phyloP scores from a whole-genome alignment of 306 rosid genomes.

The Prunus mume region DNA sequence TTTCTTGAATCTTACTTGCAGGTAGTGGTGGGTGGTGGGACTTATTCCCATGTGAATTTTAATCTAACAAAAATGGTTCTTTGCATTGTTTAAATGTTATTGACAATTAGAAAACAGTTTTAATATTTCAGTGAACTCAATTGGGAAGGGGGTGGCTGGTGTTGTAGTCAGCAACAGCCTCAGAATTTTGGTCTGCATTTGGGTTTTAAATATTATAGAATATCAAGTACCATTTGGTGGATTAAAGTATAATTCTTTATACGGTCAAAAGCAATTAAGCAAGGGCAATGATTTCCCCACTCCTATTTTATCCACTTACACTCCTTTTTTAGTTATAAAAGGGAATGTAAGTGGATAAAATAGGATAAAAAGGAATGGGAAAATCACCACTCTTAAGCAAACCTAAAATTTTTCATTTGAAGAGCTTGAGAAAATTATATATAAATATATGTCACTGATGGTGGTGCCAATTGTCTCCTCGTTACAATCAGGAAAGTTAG shows the following conservation, averaged over 20 bases:
- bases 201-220: neutral
- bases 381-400: too few species aligned
- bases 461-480: conserved; percentile 3
- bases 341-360: too few species aligned
- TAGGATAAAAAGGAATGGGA: too few species aligned
- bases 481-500: neutral
- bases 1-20: conserved; percentile 14
- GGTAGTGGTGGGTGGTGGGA: conserved; percentile 23
- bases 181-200: neutral
- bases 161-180: conserved; percentile 1
- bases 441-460: neutral
- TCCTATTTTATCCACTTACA: too few species aligned
- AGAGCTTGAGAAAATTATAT: neutral
- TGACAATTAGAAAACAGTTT: neutral
- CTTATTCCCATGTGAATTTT: neutral
- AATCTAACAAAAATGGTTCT: neutral
- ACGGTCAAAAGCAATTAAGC: conserved; percentile 7
- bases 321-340: too few species aligned
- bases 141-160: conserved; percentile 1
- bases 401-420: neutral
- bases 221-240: conserved; percentile 1
- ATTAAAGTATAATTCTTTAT: neutral
- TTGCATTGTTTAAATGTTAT: neutral
- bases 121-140: neutral
- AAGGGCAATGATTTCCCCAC: too few species aligned